Evolutionary conservation across 345 rosid species (phyloP), one percentile per base, ranked within the genome.

Genomic region (Brassica juncea): DNA sequence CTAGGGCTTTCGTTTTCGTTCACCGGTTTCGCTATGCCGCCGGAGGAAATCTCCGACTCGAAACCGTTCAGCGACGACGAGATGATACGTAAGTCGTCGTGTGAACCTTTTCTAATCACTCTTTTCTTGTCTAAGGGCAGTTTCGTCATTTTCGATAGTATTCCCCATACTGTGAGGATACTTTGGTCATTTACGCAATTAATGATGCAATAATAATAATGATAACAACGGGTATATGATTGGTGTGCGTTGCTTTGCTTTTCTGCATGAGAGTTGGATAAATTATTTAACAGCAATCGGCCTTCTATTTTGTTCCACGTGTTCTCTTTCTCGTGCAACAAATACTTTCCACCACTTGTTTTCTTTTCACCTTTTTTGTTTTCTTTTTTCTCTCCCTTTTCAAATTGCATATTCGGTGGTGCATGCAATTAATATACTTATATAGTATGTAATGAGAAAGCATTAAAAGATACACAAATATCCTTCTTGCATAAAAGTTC

Each of bases 1-100:
- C 80, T 95, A 1, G 98, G 98, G 42, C 76, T 95, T 21, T 91
- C 99, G 9, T 95, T 92, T 78, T 92, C 98, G 16, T 95, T 95
- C 89, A 92, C 97, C 16, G 99, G 99, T 63, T 95, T 95, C 86
- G 84, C 85, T 70, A 42, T 91, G 83, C 98, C 97, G 14, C 90
- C 90, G 1, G 99, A 92, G 31, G 98, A 91, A 72, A 86, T 90
- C 31, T 84, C 90, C 49, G 93, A 92, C 85, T 86, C 89, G 4
- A 90, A 87, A 85, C 91, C 90, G 21, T 95, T 92, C 71, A 93
- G 98, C 82, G 99, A 95, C 74, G 99, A 90, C 65, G 94, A 91
- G 92, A 89, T 47, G 91, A 90, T 68, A 90, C 91, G 99, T 92
- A 87, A 89, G 98, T 84, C 14, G 78, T 65, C 66, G 47, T 73